Percentiles rank a stretch among this genome's conserved stretches.
These are phyloP conservation scores for Acacia pycnantha DNA, from an alignment of 331 rosid genomes.

Conservation along the genomic window DNA sequence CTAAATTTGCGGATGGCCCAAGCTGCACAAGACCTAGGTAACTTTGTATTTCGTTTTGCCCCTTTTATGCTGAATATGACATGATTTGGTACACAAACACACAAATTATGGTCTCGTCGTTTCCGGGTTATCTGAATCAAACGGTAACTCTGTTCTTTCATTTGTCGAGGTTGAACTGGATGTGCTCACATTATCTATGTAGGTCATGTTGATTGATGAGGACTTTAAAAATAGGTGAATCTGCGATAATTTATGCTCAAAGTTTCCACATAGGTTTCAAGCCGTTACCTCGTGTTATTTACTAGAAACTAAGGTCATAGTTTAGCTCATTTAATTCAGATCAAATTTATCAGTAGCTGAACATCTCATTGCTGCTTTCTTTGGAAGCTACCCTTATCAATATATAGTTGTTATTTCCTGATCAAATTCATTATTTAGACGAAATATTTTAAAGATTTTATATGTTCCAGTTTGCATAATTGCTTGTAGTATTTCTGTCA, in stretches of 20 bases:
- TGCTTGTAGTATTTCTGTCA: background rate
- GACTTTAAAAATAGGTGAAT: too few species aligned
- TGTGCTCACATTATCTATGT: background rate
- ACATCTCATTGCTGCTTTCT: background rate
- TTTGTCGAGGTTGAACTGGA: background rate
- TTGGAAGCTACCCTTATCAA: background rate
- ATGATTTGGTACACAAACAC: background rate
- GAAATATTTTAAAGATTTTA: background rate
- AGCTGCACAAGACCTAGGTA: slow-evolving; percentile 51
- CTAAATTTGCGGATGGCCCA: slow-evolving; percentile 61
- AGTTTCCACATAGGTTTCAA: background rate
- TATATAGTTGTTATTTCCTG: background rate
- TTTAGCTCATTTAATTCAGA: background rate
- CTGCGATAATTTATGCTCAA: background rate
- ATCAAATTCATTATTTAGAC: background rate
- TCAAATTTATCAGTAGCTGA: background rate
- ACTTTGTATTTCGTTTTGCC: slow-evolving; percentile 4
- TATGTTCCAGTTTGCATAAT: background rate
- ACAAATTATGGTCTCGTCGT: background rate
- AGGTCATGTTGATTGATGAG: too few species aligned
- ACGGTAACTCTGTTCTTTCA: background rate
- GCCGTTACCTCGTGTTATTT: background rate
- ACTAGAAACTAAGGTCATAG: background rate
- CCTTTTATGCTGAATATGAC: background rate
- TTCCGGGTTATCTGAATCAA: background rate